A percentile compares a stretch with the other conserved stretches of the same genome.
These are phyloP conservation scores for Umbelopsis sp. DNA, from an alignment of 371 early-diverging fungal genomes.

Conservation along the genomic window DNA sequence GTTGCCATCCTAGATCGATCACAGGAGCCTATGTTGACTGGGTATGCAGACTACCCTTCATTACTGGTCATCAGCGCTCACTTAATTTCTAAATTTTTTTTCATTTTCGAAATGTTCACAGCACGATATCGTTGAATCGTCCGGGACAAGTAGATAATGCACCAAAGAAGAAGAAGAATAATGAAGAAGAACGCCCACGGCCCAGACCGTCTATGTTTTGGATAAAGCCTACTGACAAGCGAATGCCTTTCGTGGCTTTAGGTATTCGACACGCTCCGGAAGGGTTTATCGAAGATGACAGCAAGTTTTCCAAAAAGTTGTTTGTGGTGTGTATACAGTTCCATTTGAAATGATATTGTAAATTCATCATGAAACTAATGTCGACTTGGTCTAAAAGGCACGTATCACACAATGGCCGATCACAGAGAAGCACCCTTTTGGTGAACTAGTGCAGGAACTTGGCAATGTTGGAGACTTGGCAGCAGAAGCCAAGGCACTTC, in stretches of 20 bases:
- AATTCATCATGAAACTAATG: background rate
- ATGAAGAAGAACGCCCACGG: slow-evolving; percentile 10
- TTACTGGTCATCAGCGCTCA: background rate
- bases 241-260: slow-evolving; percentile 63
- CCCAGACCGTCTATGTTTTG: slow-evolving; percentile 32
- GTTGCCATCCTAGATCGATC: slow-evolving; percentile 59
- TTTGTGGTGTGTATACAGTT: slow-evolving; percentile 24
- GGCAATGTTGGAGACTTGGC: slow-evolving; percentile 60
- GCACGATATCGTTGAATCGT: slow-evolving; percentile 16
- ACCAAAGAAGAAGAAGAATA: background rate
- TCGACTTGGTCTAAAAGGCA: slow-evolving; percentile 27
- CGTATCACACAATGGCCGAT: slow-evolving; percentile 56
- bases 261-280: slow-evolving; percentile 47
- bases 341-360: background rate
- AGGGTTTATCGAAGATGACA: slow-evolving; percentile 31
- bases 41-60: slow-evolving; percentile 8
- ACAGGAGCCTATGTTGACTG: slow-evolving; percentile 47
- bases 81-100: too few species aligned
- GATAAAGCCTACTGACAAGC: slow-evolving; percentile 71
- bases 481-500: slow-evolving; percentile 58
- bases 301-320: slow-evolving; percentile 25
- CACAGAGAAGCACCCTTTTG: slow-evolving; percentile 51
- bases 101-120: background rate
- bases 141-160: background rate
- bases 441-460: slow-evolving; percentile 41